Base-by-base conservation (phyloP, 140 eudicot genomes). In the Oenanthe javanica region DNA sequence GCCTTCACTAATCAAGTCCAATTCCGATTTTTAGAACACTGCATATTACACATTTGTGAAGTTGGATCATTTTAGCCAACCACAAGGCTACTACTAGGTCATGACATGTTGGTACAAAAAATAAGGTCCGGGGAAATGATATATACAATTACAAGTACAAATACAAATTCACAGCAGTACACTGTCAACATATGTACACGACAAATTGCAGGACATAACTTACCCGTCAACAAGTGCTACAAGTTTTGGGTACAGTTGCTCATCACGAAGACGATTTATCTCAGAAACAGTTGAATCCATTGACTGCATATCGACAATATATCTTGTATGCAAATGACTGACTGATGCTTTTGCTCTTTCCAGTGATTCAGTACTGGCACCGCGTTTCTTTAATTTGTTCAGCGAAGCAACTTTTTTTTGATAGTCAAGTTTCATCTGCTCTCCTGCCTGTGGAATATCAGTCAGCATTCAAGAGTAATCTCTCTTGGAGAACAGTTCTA, bases 321-420 rank as follows among this genome's bases (percentile, higher is more conserved):
- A 95, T 88, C 98, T 91, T 61, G 99, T 95, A 85, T 95, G 99
- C 85, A 95, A 80, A 83, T 89, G 98, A 85, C 99, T 95, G 45
- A 95, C 96, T 31, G 97, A 75, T 79, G 99, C 97, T 87, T 95
- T 95, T 82, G 91, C 87, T 83, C 93, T 91, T 88, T 95, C 99
- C 72, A 95, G 42, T 76, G 95, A 85, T 75, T 95, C 98, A 6
- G 89, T 83, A 75, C 89, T 93, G 63, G 96, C 87, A 47, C 88
- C 89, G 5, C 93, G 97, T 75, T 91, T 89, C 89, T 95, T 95
- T 67, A 93, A 89, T 87, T 84, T 91, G 81, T 91, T 91, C 83
- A 95, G 80, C 55, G 94, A 88, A 57, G 91, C 92, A 54, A 95
- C 93, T 88, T 95, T 95, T 82, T 86, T 95, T 71, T 91, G 97